Base-by-base conservation (phyloP, 345 rosid genomes). In the Raphanus sativus region DNA sequence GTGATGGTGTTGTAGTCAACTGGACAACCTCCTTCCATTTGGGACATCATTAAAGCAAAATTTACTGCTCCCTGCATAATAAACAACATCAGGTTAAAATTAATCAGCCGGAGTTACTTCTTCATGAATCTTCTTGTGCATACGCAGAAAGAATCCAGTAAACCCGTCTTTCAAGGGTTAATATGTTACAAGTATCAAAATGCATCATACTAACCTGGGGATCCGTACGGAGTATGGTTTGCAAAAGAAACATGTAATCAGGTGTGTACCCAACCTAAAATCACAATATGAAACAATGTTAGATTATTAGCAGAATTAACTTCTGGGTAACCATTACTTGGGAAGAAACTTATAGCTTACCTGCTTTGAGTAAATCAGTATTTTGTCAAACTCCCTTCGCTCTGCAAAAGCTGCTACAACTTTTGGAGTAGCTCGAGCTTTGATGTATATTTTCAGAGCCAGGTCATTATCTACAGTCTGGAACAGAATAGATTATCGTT, bases 351-450 rank as follows among this genome's bases (percentile, higher is more conserved):
- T 40, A 33, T 71, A 38, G 70, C 28, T 70, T 73, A 93, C 99
- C 96, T 96, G 99, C 91, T 93, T 96, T 5, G 98, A 96, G 78
- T 96, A 96, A 67, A 96, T 88, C 82, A 96, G 73, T 71, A 96
- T 96, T 79, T 96, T 96, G 86, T 96, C 99, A 70, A 93, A 96
- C 89, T 96, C 99, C 80, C 97, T 91, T 75, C 99, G 80, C 86
- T 96, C 99, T 26, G 99, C 99, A 85, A 96, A 96, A 83, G 99
- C 99, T 40, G 99, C 98, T 40, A 96, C 98, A 80, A 96, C 99
- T 87, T 96, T 96, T 45, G 99, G 99, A 62, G 99, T 96, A 70
- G 97, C 99, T 84, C 99, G 88, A 58, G 99, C 99, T 87, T 96
- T 96, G 69, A 93, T 93, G 81, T 90, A 96, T 80, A 96, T 93